These are phyloP conservation scores for Crithidia brevicula DNA, from an alignment of 208 protist species.

Conservation along the genomic window DNA sequence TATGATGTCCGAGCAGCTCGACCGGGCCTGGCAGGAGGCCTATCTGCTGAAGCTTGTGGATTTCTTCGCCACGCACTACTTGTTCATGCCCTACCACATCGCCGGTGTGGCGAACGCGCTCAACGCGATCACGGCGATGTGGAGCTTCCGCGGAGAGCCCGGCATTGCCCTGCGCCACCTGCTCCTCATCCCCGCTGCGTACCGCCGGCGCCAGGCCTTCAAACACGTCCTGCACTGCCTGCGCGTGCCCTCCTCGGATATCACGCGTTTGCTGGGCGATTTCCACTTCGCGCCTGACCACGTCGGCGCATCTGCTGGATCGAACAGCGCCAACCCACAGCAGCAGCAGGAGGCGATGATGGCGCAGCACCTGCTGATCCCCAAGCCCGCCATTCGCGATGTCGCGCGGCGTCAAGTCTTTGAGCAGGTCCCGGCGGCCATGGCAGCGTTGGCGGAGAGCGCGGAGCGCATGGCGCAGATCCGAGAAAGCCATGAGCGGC, in stretches of 20 bases:
- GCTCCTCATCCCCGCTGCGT: slow-evolving; percentile 72
- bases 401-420: slow-evolving; percentile 67
- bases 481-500: slow-evolving; percentile 12
- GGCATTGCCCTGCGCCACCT: slow-evolving; percentile 78
- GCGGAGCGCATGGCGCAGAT: slow-evolving; percentile 63
- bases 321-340: slow-evolving; percentile 12
- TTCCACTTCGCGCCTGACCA: slow-evolving; percentile 71
- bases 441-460: slow-evolving; percentile 61
- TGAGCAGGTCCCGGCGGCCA: slow-evolving; percentile 62
- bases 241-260: slow-evolving; percentile 61
- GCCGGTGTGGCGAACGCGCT: slow-evolving; percentile 77
- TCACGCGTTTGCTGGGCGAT: slow-evolving; percentile 52
- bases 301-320: background rate
- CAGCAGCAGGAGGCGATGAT: slow-evolving; percentile 41
- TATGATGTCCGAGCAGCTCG: slow-evolving; percentile 88
- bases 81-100: slow-evolving; percentile 89
- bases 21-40: slow-evolving; percentile 72
- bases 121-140: slow-evolving; percentile 89
- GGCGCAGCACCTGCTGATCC: slow-evolving; percentile 79
- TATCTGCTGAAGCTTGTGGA: slow-evolving; percentile 78
- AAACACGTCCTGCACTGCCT: slow-evolving; percentile 76
- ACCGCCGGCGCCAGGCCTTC: slow-evolving; percentile 80
- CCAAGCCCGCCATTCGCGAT: slow-evolving; percentile 75
- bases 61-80: slow-evolving; percentile 59
- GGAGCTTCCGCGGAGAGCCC: slow-evolving; percentile 78